These are phyloP conservation scores for Arthrinium phaeospermum DNA, from an alignment of 2,329 filamentous ascomycete species.

Conservation along the genomic window DNA sequence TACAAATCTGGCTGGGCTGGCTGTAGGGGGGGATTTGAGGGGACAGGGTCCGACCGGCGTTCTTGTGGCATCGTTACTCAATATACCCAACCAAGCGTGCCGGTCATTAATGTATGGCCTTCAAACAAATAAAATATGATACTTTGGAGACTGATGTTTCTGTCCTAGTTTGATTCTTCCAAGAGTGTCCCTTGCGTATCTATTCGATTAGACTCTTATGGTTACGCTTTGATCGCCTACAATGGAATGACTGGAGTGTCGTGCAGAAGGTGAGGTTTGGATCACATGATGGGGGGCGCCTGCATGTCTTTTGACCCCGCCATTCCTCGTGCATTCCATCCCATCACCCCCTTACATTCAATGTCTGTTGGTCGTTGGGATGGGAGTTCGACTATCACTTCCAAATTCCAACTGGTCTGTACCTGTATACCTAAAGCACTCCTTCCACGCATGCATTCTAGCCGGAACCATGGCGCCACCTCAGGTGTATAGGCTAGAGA, in stretches of 20 bases:
- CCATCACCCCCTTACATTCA: too few relatives aligned
- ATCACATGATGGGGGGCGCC: not conserved
- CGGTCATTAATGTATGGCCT: not conserved
- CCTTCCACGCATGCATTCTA: too few relatives aligned
- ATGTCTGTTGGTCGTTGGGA: too few relatives aligned
- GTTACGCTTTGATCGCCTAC: too few relatives aligned
- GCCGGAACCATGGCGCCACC: not conserved
- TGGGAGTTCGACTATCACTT: too few relatives aligned
- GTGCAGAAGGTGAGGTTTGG: not conserved
- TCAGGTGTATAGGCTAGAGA: slow-evolving; percentile 29
- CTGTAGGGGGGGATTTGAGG: not conserved
- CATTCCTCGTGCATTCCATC: not conserved
- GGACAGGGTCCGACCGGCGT: slow-evolving; percentile 5
- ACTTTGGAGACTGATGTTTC: not conserved
- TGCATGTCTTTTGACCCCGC: not conserved
- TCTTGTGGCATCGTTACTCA: not conserved
- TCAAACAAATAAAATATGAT: not conserved
- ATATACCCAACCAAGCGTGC: slow-evolving; percentile 15
- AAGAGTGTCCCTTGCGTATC: too few relatives aligned
- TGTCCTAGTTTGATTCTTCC: too few relatives aligned
- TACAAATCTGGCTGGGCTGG: not conserved
- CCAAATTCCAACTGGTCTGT: too few relatives aligned
- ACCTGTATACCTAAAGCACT: too few relatives aligned
- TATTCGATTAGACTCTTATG: not conserved
- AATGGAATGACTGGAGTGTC: too few relatives aligned